Percentiles rank a stretch among this genome's conserved stretches.
Conservation (phyloP, 1,284 basidiomycete genomes). For the Irpex sp. region DNA sequence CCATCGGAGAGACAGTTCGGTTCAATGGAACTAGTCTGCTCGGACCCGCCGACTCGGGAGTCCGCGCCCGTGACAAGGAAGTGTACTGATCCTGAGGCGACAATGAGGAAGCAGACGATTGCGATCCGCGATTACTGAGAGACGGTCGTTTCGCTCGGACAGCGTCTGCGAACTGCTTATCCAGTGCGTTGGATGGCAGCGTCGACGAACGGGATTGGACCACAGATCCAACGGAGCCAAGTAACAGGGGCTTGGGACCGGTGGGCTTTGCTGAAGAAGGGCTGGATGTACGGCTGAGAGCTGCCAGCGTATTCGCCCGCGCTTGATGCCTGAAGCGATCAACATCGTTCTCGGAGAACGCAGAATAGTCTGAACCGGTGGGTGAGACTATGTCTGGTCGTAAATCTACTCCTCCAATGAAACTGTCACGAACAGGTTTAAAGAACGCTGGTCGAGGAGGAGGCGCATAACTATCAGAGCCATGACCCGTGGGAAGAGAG, state of each 20-base stretch:
- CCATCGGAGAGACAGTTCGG: conserved; percentile 68
- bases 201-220: conserved; percentile 40
- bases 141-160: conserved; percentile 36
- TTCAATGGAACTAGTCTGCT: conserved; percentile 62
- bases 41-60: conserved; percentile 39
- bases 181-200: conserved; percentile 29
- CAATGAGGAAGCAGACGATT: conserved; percentile 61
- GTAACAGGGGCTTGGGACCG: conserved; percentile 51
- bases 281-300: conserved; percentile 22
- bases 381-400: conserved; percentile 34
- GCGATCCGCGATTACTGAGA: conserved; percentile 44
- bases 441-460: conserved; percentile 58
- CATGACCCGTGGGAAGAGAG: conserved; percentile 41
- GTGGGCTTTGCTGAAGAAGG: conserved; percentile 33
- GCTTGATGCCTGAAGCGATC: conserved; percentile 7
- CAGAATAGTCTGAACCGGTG: conserved; percentile 34
- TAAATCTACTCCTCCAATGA: conserved; percentile 32
- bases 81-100: conserved; percentile 41
- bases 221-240: conserved; percentile 39
- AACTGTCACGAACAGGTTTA: conserved; percentile 53
- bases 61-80: conserved; percentile 18
- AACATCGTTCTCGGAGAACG: conserved; percentile 34
- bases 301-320: conserved; percentile 32
- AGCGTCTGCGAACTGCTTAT: conserved; percentile 47
- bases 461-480: conserved; percentile 42